phyloP scores from a whole-genome alignment of 1,139 yeast species.

The Candida sp. region DNA sequence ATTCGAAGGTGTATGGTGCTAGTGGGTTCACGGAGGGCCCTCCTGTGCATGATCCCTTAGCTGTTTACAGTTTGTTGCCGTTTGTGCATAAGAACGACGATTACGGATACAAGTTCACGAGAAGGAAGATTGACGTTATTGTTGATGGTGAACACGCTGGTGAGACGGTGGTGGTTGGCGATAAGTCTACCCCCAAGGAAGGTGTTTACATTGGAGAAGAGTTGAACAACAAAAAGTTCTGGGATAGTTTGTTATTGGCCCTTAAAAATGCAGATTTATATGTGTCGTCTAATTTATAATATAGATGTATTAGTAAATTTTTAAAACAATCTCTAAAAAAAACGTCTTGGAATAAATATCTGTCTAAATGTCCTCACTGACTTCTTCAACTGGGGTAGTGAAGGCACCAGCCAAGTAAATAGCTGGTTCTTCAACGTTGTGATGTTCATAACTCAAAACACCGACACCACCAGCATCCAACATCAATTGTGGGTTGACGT shows the following conservation, averaged over 20 bases:
- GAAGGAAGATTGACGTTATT: conserved; percentile 28
- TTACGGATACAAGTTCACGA: conserved; percentile 36
- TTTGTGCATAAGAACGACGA: conserved; percentile 32
- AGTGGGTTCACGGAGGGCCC: conserved; percentile 63
- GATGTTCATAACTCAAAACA: conserved; percentile 88
- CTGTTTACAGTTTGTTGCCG: conserved; percentile 63
- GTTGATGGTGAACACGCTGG: conserved; percentile 37
- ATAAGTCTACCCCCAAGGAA: conserved; percentile 23
- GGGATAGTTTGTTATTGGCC: conserved; percentile 52
- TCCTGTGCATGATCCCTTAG: conserved; percentile 84
- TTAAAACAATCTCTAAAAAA: neutral
- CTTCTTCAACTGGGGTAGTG: conserved; percentile 63
- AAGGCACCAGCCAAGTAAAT: conserved; percentile 82
- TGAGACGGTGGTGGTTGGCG: conserved; percentile 29
- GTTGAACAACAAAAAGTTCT: conserved; percentile 52
- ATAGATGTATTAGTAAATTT: neutral
- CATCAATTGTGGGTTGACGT: conserved; percentile 75
- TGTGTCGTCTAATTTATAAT: neutral
- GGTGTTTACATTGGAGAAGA: conserved; percentile 52
- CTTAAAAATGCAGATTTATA: conserved; percentile 30
- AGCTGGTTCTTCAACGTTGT: conserved; percentile 86
- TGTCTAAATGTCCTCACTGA: conserved; percentile 27
- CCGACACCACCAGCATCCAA: conserved; percentile 97
- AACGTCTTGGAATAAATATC: neutral
- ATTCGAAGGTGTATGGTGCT: conserved; percentile 49